Evolutionary conservation across 805 yeast species (phyloP), one percentile per base, ranked within the genome.

Genomic region (Teunomyces atbi): DNA sequence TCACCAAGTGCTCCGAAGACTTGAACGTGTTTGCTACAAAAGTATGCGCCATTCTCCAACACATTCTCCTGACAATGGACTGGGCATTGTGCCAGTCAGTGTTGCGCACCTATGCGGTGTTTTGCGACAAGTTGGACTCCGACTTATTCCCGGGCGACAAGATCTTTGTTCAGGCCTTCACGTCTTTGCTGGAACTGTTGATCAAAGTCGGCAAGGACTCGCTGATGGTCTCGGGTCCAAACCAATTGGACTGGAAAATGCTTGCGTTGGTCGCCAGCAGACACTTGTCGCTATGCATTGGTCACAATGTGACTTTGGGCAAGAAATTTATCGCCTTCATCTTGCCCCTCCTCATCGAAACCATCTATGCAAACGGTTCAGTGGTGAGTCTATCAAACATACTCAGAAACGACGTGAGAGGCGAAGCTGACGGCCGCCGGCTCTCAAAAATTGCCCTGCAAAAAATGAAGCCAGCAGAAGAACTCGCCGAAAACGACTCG

Each of bases 1-100:
- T 90, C 30, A 82, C 75, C 39, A 79, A 81, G 59, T 90, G 97
- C 62, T 73, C 81, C 33, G 96, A 88, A 49, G 92, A 94, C 62
- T 71, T 94, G 61, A 89, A 87, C 51, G 84, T 89, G 27, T 84
- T 89, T 68, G 91, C 96, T 1, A 74, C 71, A 19, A 79, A 83
- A 55, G 82, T 86, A 13, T 74, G 88, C 41, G 68, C 73, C 16
- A 83, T 91, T 20, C 70, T 91, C 59, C 62, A 61, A 20, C 60
- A 71, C 7, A 76, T 84, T 12, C 55, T 86, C 37, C 53, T 67
- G 30, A 73, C 82, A 19, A 74, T 74, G 16, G 98, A 91, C 56
- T 64, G 83, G 36, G 68, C 82, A 0, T 71, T 89, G 2, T 73
- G 83, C 42, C 84, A 83, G 56, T 66, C 73, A 33, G 70, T 79